Base-by-base conservation (phyloP, 2,329 filamentous ascomycete genomes). In the Dothistroma pini region DNA sequence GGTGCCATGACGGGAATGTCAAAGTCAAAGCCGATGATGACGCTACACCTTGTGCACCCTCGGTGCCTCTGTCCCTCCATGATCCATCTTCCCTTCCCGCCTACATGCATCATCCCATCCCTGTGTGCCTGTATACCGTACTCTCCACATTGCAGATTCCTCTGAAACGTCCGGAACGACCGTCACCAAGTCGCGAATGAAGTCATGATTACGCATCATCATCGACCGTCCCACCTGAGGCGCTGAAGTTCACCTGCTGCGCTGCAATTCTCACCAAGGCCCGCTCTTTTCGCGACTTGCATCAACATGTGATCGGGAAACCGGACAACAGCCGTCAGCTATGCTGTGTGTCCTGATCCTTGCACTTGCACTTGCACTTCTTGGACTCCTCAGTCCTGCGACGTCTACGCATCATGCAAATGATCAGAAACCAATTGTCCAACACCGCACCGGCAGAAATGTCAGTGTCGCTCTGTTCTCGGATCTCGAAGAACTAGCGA, bases 401-500 rank as follows among this genome's bases (percentile, higher is more conserved):
- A 31, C 59, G 66, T 65, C 58, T 59, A 22, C 56, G 48, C 53
- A 67, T 60, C 29, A 57, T 64, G 3, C 61, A 25, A 3, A 35
- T 32, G 8, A 32, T 58, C 73, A 77, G 63, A 61, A 67, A 19
- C 74, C 75, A 29, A 68, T 75, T 29, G 65, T 69, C 64, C 67
- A 65, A 62, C 68, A 72, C 66, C 58, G 63, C 58, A 72, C 71
- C 64, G 70, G 70, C 63, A 75, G 70, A 65, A 69, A 73, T 34
- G 74, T 95, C 59, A 87, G 89, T 4, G 71, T 77, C 31, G 71
- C 80, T 25, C 82, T 97, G 63, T 97, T 96, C 77, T 79, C 84
- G 61, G 87, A 90, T 19, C 86, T 99, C 14, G 92, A 97, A 76
- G 90, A 96, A 70, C 81, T 93, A 58, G 86, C 93, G n/a, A 88